phyloP scores from a whole-genome alignment of 805 yeast species.

The Candida jianshihensis region DNA sequence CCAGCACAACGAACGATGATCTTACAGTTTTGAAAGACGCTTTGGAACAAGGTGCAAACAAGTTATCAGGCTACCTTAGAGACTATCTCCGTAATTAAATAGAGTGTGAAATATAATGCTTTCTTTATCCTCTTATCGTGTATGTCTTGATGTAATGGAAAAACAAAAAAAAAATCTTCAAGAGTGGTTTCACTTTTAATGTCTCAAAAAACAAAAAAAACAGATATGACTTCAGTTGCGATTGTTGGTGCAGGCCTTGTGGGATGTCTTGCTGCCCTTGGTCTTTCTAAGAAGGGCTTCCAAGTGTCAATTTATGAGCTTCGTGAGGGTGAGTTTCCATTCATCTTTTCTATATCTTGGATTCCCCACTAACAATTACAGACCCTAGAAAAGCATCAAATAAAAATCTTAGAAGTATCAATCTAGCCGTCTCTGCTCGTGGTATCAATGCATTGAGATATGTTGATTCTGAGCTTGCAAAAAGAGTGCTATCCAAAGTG shows the following conservation, averaged over 20 bases:
- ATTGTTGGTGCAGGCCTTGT: conserved; percentile 89
- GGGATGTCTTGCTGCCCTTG: conserved; percentile 80
- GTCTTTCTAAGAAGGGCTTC: conserved; percentile 65
- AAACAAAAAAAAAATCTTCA: not conserved
- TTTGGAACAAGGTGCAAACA: conserved; percentile 88
- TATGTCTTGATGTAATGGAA: not conserved
- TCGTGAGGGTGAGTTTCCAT: conserved; percentile 29
- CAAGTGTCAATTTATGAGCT: conserved; percentile 66
- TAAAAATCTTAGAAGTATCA: conserved; percentile 59
- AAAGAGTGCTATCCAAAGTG: conserved; percentile 46
- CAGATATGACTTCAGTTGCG: conserved; percentile 32
- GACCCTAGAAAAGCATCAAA: conserved; percentile 50
- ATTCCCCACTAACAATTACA: not conserved
- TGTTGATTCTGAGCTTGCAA: conserved; percentile 54
- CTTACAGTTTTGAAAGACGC: conserved; percentile 84
- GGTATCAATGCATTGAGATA: conserved; percentile 66
- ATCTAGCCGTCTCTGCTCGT: conserved; percentile 80
- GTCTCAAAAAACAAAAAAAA: too few relatives aligned
- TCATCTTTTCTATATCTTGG: not conserved
- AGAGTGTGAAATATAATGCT: not conserved
- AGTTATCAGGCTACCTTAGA: conserved; percentile 76
- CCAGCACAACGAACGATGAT: conserved; percentile 81
- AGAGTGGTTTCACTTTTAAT: too few relatives aligned
- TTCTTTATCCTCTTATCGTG: not conserved
- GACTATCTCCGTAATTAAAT: conserved; percentile 57